These are phyloP conservation scores for Zelopaecilomyces penicillatus DNA, from an alignment of 2,329 filamentous ascomycete species.

Conservation along the genomic window DNA sequence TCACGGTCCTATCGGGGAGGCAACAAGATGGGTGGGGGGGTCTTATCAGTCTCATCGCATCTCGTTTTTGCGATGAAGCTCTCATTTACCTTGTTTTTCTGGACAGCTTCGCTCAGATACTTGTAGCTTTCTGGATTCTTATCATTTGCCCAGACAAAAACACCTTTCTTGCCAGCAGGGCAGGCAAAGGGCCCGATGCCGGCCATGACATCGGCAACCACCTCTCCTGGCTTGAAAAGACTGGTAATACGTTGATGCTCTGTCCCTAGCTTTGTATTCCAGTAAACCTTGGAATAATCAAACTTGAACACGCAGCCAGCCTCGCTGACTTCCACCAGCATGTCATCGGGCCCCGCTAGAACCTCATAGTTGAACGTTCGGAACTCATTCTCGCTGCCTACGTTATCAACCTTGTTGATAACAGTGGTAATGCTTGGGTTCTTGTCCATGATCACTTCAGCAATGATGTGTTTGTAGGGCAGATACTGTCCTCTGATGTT, in stretches of 20 bases:
- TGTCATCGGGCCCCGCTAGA: conserved; percentile 69
- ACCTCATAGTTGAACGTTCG: conserved; percentile 92
- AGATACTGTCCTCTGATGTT: conserved; percentile 79
- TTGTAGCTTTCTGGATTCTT: conserved; percentile 84
- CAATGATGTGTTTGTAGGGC: conserved; percentile 80
- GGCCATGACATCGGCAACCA: conserved; percentile 94
- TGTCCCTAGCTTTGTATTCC: conserved; percentile 85
- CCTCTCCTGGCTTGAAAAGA: conserved; percentile 73
- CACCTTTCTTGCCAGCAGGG: conserved; percentile 78
- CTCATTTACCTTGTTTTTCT: conserved; percentile 64
- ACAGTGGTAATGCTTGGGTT: conserved; percentile 75
- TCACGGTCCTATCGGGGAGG: not conserved
- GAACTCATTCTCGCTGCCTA: conserved; percentile 77
- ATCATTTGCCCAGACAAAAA: conserved; percentile 96
- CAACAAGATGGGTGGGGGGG: not conserved
- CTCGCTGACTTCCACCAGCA: conserved; percentile 77
- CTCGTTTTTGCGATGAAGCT: not conserved
- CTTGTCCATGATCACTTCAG: conserved; percentile 81
- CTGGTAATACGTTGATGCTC: conserved; percentile 77
- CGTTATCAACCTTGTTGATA: conserved; percentile 90
- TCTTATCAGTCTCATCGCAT: not conserved
- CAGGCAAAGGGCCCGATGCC: conserved; percentile 93
- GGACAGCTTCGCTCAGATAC: conserved; percentile 61
- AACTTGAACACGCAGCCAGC: conserved; percentile 82
- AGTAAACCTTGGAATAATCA: conserved; percentile 95